Base-by-base conservation (phyloP, 768 basidiomycete genomes). In the Calocybe cyanea region DNA sequence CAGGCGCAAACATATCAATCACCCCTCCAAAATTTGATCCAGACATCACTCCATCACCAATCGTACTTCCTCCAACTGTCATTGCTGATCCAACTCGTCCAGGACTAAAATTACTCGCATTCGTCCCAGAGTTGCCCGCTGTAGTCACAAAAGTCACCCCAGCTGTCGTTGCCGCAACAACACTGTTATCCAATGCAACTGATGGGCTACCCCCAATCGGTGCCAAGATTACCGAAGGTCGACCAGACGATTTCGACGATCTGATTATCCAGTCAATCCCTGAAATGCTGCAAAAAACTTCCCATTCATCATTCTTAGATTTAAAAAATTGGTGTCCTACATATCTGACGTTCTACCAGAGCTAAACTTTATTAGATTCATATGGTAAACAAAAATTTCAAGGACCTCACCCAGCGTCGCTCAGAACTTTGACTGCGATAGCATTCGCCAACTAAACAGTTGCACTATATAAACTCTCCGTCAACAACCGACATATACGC, bases 371-470 rank as follows among this genome's bases (percentile, higher is more conserved):
- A 31, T n/a, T n/a, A 21, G 10, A 14, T 19, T 7, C 17, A 11
- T 33, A 38, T 32, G 23, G 33, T 7, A 20, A 28, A 8, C 20
- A 20, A 14, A 42, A 37, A 11, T 23, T 4, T 8, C 1, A 41
- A 2, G 23, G 15, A 24, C n/a, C 17, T 46, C 54, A 56, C 49
- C 59, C 57, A 2, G 38, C 30, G 31, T 62, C 57, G 38, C 50
- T 53, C 17, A 62, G 54, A 23, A 58, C 57, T 39, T 60, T 59
- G 33, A 60, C 55, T 8, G 58, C 54, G 20, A 62, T 57, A 13
- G 58, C 20, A 41, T 34, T 53, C 36, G 61, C 57, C 19, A 44
- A 36, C 43, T 44, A 10, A 5, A n/a, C 3, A 8, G n/a, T n/a
- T 7, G 13, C 4, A 9, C 14, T 7, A 21, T 13, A 21, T 19